These are phyloP conservation scores for Arabidopsis hybrid DNA, from an alignment of 441 rosid species.

Conservation along the genomic window DNA sequence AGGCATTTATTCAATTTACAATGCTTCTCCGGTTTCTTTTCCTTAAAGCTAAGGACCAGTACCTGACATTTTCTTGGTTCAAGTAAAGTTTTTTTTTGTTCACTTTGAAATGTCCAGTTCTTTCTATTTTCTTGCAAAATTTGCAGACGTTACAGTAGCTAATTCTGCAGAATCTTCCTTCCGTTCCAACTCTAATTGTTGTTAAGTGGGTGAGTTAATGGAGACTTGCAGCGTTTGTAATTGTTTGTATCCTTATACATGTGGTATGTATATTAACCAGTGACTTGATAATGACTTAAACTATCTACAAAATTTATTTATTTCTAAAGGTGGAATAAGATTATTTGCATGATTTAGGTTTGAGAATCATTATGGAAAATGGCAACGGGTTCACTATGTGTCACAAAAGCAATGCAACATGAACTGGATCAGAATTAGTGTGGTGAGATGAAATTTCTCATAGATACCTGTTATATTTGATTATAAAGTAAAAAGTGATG, in stretches of 20 bases:
- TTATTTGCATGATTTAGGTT: constrained; percentile 58
- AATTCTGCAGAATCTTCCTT: constrained; percentile 85
- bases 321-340: constrained; percentile 6
- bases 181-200: constrained; percentile 88
- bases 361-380: constrained; percentile 85
- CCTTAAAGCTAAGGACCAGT: constrained; percentile 56
- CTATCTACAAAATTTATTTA: not conserved
- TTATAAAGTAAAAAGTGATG: constrained; percentile 22
- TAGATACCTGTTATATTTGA: constrained; percentile 26
- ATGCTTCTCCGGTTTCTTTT: constrained; percentile 89
- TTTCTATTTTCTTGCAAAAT: not conserved
- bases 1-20: constrained; percentile 80
- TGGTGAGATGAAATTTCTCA: constrained; percentile 60
- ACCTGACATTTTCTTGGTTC: constrained; percentile 90
- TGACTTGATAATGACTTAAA: constrained; percentile 1
- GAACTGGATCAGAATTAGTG: constrained; percentile 91
- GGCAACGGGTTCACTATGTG: constrained; percentile 91
- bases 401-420: constrained; percentile 96
- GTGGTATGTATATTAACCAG: constrained; percentile 55
- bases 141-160: not conserved
- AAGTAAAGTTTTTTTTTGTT: constrained; percentile 53
- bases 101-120: not conserved
- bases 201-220: constrained; percentile 93
- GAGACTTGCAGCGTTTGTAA: constrained; percentile 72
- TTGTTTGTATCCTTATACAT: constrained; percentile 76